phyloP scores from a whole-genome alignment of 2,329 filamentous ascomycete genomes.

The Fusarium torulosum region DNA sequence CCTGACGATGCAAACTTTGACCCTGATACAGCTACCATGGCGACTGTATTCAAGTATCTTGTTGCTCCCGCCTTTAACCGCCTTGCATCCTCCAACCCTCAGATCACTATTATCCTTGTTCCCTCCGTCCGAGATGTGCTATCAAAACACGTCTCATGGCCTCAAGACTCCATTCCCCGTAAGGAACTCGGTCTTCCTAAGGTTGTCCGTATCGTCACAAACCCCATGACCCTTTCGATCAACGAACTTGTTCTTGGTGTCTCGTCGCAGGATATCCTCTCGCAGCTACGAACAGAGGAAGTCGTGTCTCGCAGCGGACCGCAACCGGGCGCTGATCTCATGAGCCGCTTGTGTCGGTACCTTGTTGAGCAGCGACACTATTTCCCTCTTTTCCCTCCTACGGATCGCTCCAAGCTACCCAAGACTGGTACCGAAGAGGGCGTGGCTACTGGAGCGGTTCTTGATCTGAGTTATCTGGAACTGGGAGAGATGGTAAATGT shows the following conservation, averaged over 20 bases:
- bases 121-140: constrained; percentile 87
- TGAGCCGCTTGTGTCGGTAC: constrained; percentile 79
- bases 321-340: constrained; percentile 61
- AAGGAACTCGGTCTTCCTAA: constrained; percentile 85
- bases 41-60: constrained; percentile 84
- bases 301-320: constrained; percentile 51
- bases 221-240: constrained; percentile 88
- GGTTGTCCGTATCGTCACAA: constrained; percentile 81
- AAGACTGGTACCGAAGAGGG: constrained; percentile 72
- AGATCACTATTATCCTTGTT: constrained; percentile 83
- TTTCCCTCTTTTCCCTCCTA: constrained; percentile 88
- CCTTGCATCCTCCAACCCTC: constrained; percentile 77
- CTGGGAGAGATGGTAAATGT: constrained; percentile 91
- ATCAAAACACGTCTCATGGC: constrained; percentile 88
- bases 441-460: constrained; percentile 76
- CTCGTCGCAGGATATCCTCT: constrained; percentile 85
- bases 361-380: constrained; percentile 92
- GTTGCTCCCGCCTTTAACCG: constrained; percentile 79
- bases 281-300: constrained; percentile 83
- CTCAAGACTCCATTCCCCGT: constrained; percentile 71
- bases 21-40: constrained; percentile 82
- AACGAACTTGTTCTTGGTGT: constrained; percentile 89
- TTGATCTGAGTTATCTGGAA: constrained; percentile 88
- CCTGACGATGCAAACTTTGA: constrained; percentile 76
- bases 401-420: constrained; percentile 74